These are phyloP conservation scores for Ogataea neopini DNA, from an alignment of 805 yeast species.

Conservation along the genomic window DNA sequence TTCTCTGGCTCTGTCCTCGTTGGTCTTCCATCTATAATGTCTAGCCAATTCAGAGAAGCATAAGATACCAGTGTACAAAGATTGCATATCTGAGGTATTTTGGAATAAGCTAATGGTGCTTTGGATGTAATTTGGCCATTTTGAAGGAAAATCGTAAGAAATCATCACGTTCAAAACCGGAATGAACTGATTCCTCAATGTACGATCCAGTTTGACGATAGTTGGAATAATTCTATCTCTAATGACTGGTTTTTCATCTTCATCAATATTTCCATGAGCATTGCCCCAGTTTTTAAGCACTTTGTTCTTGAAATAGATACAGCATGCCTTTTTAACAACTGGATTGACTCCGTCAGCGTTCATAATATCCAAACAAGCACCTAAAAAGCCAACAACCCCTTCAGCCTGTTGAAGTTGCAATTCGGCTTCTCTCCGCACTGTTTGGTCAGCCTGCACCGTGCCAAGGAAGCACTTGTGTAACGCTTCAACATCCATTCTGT, in stretches of 20 bases:
- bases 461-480: slow-evolving; percentile 78
- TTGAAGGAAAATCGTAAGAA: slow-evolving; percentile 37
- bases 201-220: slow-evolving; percentile 49
- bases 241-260: slow-evolving; percentile 73
- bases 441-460: slow-evolving; percentile 68
- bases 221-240: slow-evolving; percentile 69
- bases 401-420: slow-evolving; percentile 58
- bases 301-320: slow-evolving; percentile 82
- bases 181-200: slow-evolving; percentile 46
- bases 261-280: slow-evolving; percentile 44
- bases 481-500: slow-evolving; percentile 64
- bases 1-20: slow-evolving; percentile 48
- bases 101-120: slow-evolving; percentile 46
- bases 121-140: slow-evolving; percentile 60
- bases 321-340: slow-evolving; percentile 73
- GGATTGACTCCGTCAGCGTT: slow-evolving; percentile 51
- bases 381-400: slow-evolving; percentile 67
- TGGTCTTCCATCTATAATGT: slow-evolving; percentile 74
- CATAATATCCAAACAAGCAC: slow-evolving; percentile 79
- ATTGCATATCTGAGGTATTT: slow-evolving; percentile 42
- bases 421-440: slow-evolving; percentile 69
- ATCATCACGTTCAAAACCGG: slow-evolving; percentile 58
- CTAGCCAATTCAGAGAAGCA: slow-evolving; percentile 76
- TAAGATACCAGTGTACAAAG: slow-evolving; percentile 65
- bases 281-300: slow-evolving; percentile 64